These are phyloP conservation scores for Dunaliella primolecta DNA, from an alignment of 139 green algal species.

Conservation along the genomic window DNA sequence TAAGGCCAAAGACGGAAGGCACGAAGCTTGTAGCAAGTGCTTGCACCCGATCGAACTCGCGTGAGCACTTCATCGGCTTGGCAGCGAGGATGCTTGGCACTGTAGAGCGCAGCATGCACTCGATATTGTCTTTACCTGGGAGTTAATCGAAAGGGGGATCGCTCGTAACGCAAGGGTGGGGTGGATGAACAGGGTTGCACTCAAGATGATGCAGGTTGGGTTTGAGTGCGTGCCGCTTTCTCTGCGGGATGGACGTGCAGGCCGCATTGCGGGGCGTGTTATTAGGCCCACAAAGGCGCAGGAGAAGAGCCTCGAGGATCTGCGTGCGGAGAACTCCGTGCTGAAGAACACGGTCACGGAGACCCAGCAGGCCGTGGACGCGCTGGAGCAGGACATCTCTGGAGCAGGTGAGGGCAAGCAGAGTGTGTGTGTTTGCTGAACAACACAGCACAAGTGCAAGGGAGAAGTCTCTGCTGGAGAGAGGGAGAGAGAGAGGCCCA, in stretches of 20 bases:
- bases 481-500: background rate
- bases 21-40: too few relatives aligned
- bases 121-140: background rate
- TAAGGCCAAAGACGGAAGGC: too few relatives aligned
- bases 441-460: background rate
- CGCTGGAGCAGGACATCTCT: conserved; percentile 27
- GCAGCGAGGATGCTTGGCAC: background rate
- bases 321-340: conserved; percentile 74
- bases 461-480: conserved; percentile 1
- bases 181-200: too few relatives aligned
- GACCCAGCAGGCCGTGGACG: conserved; percentile 30
- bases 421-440: too few relatives aligned
- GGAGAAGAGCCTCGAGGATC: conserved; percentile 51
- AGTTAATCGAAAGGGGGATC: background rate
- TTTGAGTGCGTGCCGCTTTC: background rate
- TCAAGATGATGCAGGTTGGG: background rate
- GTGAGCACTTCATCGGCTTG: background rate
- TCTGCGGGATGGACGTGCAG: background rate
- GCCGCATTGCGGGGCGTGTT: background rate
- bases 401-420: conserved; percentile 18
- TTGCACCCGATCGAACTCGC: too few relatives aligned
- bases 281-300: background rate
- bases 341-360: conserved; percentile 59
- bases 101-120: background rate
- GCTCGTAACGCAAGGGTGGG: background rate